A percentile compares a stretch with the other conserved stretches of the same genome.
These are phyloP conservation scores for Acrodontium crateriforme DNA, from an alignment of 2,329 filamentous ascomycete genomes.

Conservation along the genomic window DNA sequence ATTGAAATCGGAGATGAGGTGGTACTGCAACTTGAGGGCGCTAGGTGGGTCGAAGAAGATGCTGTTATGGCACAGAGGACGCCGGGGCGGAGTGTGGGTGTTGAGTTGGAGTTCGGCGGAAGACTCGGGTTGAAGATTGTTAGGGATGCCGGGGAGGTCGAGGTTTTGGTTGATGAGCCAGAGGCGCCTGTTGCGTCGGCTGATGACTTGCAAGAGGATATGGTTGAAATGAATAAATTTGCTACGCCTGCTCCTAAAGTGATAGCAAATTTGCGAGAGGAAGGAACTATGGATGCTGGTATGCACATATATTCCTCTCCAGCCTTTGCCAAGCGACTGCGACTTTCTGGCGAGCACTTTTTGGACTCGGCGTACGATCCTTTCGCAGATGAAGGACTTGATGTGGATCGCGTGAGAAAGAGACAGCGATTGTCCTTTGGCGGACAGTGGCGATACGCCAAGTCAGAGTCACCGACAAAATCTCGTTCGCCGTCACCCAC, in stretches of 20 bases:
- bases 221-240: neutral
- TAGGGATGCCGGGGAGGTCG: slow-evolving; percentile 8
- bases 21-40: slow-evolving; percentile 54
- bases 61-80: slow-evolving; percentile 38
- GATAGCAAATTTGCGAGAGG: too few relatives aligned
- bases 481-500: too few relatives aligned
- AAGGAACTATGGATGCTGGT: slow-evolving; percentile 8
- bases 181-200: slow-evolving; percentile 1
- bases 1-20: slow-evolving; percentile 71
- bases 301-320: slow-evolving; percentile 53
- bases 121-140: slow-evolving; percentile 22
- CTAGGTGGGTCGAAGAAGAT: slow-evolving; percentile 45
- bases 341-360: slow-evolving; percentile 54
- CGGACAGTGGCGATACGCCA: slow-evolving; percentile 60
- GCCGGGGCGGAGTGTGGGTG: slow-evolving; percentile 43
- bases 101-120: slow-evolving; percentile 39
- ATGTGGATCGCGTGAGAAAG: slow-evolving; percentile 48
- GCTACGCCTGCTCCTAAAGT: too few relatives aligned
- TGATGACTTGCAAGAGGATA: neutral
- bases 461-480: too few relatives aligned
- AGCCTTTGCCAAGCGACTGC: slow-evolving; percentile 60
- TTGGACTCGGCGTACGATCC: slow-evolving; percentile 52
- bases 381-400: slow-evolving; percentile 49
- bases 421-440: slow-evolving; percentile 56
- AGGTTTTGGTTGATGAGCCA: slow-evolving; percentile 4